Conservation (phyloP, 768 basidiomycete genomes). For the Lyophyllum atratum region DNA sequence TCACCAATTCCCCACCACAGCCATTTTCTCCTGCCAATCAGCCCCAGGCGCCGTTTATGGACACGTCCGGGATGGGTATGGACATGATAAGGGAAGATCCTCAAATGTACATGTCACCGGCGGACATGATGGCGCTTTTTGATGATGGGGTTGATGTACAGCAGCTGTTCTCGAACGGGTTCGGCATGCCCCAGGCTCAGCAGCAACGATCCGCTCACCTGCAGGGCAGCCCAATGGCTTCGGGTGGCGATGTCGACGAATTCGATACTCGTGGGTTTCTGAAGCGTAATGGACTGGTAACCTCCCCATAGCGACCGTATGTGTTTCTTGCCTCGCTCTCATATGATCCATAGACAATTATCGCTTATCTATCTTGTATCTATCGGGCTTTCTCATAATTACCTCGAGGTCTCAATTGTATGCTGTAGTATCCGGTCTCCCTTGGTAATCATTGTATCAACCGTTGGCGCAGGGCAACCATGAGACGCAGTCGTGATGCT, state of each 20-base stretch:
- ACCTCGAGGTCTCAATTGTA: background rate
- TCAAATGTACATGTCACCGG: slow-evolving; percentile 55
- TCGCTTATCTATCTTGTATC: too few relatives aligned
- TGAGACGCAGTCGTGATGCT: background rate
- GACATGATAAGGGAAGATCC: slow-evolving; percentile 48
- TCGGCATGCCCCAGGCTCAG: slow-evolving; percentile 18
- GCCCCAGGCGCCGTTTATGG: slow-evolving; percentile 33
- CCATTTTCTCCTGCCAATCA: slow-evolving; percentile 14
- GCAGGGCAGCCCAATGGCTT: slow-evolving; percentile 10
- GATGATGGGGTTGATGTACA: slow-evolving; percentile 49
- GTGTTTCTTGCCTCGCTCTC: background rate
- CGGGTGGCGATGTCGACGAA: slow-evolving; percentile 13
- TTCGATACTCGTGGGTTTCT: slow-evolving; percentile 32
- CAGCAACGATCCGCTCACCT: background rate
- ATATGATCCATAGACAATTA: background rate
- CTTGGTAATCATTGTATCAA: background rate
- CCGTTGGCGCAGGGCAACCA: slow-evolving; percentile 1
- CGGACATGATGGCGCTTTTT: slow-evolving; percentile 66
- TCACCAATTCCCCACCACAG: slow-evolving; percentile 6
- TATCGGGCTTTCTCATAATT: background rate
- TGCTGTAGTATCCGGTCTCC: background rate
- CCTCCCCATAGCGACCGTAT: slow-evolving; percentile 33
- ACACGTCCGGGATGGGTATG: slow-evolving; percentile 36
- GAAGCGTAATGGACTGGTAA: slow-evolving; percentile 37
- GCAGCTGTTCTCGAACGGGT: slow-evolving; percentile 31